A percentile compares a stretch with the other conserved stretches of the same genome.
Evolutionary conservation across 2,329 filamentous ascomycete species (phyloP).

Genomic region (Colletotrichum sp.): DNA sequence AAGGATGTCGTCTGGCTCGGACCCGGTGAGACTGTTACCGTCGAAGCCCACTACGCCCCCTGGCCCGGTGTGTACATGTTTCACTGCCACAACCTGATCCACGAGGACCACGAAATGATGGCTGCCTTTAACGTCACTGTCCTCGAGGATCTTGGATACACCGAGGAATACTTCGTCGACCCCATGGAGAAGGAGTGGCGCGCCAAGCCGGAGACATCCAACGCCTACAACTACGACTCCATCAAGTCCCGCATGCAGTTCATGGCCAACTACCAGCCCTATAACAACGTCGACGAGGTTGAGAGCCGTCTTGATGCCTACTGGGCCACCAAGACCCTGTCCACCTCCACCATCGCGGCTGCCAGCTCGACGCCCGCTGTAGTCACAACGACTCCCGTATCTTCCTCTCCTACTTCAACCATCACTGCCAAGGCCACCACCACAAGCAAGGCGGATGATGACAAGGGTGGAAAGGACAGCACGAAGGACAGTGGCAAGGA

Average conservation of each 20-base stretch:
- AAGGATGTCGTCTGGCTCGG: slow-evolving; percentile 60
- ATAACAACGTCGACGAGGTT: slow-evolving; percentile 35
- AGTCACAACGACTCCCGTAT: background rate
- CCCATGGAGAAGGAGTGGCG: slow-evolving; percentile 42
- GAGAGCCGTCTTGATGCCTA: slow-evolving; percentile 33
- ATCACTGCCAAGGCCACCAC: background rate
- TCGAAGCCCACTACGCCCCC: slow-evolving; percentile 55
- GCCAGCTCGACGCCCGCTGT: background rate
- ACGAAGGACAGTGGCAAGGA: background rate
- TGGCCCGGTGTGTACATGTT: slow-evolving; percentile 56
- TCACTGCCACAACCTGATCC: slow-evolving; percentile 48
- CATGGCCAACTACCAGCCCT: slow-evolving; percentile 37
- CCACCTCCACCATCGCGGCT: background rate
- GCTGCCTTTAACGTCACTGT: slow-evolving; percentile 46
- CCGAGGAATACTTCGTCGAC: slow-evolving; percentile 39
- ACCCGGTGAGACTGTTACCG: slow-evolving; percentile 48
- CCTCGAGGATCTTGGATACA: slow-evolving; percentile 40
- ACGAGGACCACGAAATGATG: slow-evolving; percentile 50
- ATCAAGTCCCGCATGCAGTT: slow-evolving; percentile 33
- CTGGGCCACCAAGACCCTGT: slow-evolving; percentile 26
- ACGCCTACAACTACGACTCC: slow-evolving; percentile 29
- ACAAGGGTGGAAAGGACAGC: background rate
- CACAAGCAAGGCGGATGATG: background rate
- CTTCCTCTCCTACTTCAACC: background rate
- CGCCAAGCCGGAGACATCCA: slow-evolving; percentile 30